Base-by-base conservation (phyloP, 768 basidiomycete species). In the Lentinula guzmanii region DNA sequence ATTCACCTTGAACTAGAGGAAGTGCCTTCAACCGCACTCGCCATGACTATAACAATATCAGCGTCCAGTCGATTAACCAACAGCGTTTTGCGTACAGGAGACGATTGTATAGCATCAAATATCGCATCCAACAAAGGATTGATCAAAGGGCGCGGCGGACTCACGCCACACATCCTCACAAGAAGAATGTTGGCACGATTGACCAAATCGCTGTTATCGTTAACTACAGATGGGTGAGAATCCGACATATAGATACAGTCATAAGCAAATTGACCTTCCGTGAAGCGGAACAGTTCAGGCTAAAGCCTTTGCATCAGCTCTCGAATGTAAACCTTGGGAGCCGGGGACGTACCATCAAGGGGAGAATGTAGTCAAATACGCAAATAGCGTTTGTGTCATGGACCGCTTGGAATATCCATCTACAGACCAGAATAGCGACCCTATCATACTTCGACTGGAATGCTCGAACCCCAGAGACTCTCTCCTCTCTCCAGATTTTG, bases 371-470 rank as follows among this genome's bases (percentile, higher is more conserved):
- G 65, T 92, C 89, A 72, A 90, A 94, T 0, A 82, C 79, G 3
- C 87, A 83, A 39, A 85, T 81, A 6, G 92, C 91, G 65, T 92
- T 86, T 1, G 87, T 81, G 66, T 92, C 89, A 65, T 91, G 87
- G 16, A 94, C 69, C 7, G 84, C 81, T 66, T 86, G 82, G 70
- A 85, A 88, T 31, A 93, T 74, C 88, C 91, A 93, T 67, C 85
- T 87, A 76, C 89, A 90, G 39, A 90, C 78, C 0, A 84, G 81
- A 34, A 87, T 77, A 11, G 83, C 85, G 68, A 86, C 83, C 67
- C 87, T 87, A 68, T 95, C 93, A 66, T 94, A 93, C n/a, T 82
- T 86, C 0, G 91, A 94, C 67, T 91, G 87, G 67, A 91, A 88
- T 4, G 91, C 91, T 37, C 87, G 83, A 28, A 85, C 83, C 3